Percentiles rank a stretch among this genome's conserved stretches.
These are phyloP conservation scores for Candida sp. DNA, from an alignment of 1,139 yeast species.

Conservation along the genomic window DNA sequence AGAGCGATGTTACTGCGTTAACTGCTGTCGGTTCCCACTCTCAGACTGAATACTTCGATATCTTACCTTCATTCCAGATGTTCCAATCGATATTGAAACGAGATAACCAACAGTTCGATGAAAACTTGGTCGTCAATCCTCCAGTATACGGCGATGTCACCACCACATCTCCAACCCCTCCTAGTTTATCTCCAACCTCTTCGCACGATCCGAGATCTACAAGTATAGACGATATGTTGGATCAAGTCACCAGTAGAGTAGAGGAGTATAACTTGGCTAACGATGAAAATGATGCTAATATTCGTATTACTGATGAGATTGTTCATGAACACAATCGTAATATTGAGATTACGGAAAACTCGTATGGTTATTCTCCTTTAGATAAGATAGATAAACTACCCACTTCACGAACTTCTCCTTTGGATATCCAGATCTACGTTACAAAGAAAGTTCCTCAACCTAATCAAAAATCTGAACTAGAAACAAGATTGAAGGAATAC, in stretches of 20 bases:
- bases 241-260: slow-evolving; percentile 14
- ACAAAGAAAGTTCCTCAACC: slow-evolving; percentile 42
- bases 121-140: slow-evolving; percentile 32
- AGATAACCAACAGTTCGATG: slow-evolving; percentile 41
- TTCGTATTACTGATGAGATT: not conserved
- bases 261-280: slow-evolving; percentile 11
- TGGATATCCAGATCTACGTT: slow-evolving; percentile 41
- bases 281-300: slow-evolving; percentile 13
- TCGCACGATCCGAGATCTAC: slow-evolving; percentile 4
- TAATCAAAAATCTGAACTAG: slow-evolving; percentile 29
- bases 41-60: slow-evolving; percentile 48
- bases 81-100: slow-evolving; percentile 53
- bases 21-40: slow-evolving; percentile 25
- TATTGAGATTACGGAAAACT: slow-evolving; percentile 21
- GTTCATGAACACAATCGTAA: slow-evolving; percentile 13
- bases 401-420: slow-evolving; percentile 31
- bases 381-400: slow-evolving; percentile 44
- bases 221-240: slow-evolving; percentile 14
- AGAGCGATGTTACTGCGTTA: slow-evolving; percentile 15
- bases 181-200: slow-evolving; percentile 14
- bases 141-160: slow-evolving; percentile 38
- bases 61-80: slow-evolving; percentile 64
- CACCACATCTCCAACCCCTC: slow-evolving; percentile 27
- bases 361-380: slow-evolving; percentile 40
- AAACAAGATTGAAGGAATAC: slow-evolving; percentile 43